phyloP scores from a whole-genome alignment of 2,329 filamentous ascomycete species.

The Thielaviopsis punctulata region DNA sequence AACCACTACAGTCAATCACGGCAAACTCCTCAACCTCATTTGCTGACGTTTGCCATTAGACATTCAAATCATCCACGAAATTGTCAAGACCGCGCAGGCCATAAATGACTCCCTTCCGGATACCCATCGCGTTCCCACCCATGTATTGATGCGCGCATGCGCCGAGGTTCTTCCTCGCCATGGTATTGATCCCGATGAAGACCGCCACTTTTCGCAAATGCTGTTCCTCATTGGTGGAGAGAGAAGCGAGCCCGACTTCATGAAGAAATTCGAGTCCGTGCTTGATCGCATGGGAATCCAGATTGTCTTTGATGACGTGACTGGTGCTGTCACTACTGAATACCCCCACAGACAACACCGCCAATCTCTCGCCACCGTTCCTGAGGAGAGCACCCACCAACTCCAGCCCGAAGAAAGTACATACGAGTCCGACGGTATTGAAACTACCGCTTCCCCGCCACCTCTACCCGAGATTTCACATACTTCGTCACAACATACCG shows the following conservation, averaged over 20 bases:
- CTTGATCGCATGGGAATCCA: constrained; percentile 54
- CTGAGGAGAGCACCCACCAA: constrained; percentile 9
- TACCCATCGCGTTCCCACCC: constrained; percentile 49
- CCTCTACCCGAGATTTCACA: constrained; percentile 8
- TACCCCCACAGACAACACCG: constrained; percentile 4
- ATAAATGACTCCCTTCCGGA: constrained; percentile 40
- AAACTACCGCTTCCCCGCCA: constrained; percentile 8
- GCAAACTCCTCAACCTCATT: not conserved
- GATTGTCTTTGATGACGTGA: constrained; percentile 37
- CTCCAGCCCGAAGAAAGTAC: constrained; percentile 9
- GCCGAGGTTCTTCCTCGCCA: constrained; percentile 55
- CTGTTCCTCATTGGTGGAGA: constrained; percentile 62
- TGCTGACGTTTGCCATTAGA: constrained; percentile 33
- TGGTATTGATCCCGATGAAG: constrained; percentile 54
- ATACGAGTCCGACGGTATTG: constrained; percentile 4
- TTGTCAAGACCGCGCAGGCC: constrained; percentile 54
- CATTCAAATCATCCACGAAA: constrained; percentile 60
- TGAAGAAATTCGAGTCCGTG: constrained; percentile 52
- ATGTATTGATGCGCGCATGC: constrained; percentile 67
- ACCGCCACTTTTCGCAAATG: constrained; percentile 59
- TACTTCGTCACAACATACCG: constrained; percentile 6
- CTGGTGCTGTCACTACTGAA: constrained; percentile 11
- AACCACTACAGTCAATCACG: not conserved
- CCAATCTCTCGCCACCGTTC: constrained; percentile 10
- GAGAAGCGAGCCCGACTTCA: constrained; percentile 37